A percentile compares a stretch with the other conserved stretches of the same genome.
Conservation (phyloP, 208 protist genomes). For the Acanthamoeba culbertsoni region DNA sequence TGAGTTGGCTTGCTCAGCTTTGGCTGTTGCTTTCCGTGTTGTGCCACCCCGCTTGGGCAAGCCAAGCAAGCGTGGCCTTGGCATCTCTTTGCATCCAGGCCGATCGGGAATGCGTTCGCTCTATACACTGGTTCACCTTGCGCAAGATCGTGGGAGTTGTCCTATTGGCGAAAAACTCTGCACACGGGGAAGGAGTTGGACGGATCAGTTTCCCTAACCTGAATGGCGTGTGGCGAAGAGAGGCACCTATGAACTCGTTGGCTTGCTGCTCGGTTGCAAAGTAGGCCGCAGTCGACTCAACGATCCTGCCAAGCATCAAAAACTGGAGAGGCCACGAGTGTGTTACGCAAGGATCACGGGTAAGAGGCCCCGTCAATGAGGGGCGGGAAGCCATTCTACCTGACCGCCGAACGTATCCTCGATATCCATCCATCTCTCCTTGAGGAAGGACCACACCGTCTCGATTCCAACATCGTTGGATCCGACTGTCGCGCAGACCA, state of each 20-base stretch:
- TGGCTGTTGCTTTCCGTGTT: no score
- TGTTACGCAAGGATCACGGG: not conserved
- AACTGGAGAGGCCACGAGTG: no score
- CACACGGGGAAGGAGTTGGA: not conserved
- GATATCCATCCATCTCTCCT: not conserved
- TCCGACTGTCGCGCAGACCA: not conserved
- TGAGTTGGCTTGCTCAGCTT: no score
- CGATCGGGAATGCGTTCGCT: not conserved
- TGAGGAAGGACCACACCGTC: conserved; percentile 31
- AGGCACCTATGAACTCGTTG: not conserved
- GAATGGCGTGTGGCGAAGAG: not conserved
- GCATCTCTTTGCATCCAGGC: not conserved
- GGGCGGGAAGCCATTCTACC: not conserved
- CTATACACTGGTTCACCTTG: conserved; percentile 21
- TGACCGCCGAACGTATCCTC: not conserved
- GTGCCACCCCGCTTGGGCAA: not conserved
- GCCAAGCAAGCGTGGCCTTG: not conserved
- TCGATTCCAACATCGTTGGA: not conserved
- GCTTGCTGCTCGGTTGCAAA: conserved; percentile 45
- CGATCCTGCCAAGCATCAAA: conserved; percentile 14
- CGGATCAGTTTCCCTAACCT: not conserved
- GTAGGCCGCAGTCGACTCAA: not conserved
- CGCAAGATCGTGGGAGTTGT: not conserved
- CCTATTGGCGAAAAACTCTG: conserved; percentile 51
- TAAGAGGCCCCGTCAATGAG: not conserved